phyloP scores from a whole-genome alignment of 352 stramenopile species.

The Thalassiosira oceanica region DNA sequence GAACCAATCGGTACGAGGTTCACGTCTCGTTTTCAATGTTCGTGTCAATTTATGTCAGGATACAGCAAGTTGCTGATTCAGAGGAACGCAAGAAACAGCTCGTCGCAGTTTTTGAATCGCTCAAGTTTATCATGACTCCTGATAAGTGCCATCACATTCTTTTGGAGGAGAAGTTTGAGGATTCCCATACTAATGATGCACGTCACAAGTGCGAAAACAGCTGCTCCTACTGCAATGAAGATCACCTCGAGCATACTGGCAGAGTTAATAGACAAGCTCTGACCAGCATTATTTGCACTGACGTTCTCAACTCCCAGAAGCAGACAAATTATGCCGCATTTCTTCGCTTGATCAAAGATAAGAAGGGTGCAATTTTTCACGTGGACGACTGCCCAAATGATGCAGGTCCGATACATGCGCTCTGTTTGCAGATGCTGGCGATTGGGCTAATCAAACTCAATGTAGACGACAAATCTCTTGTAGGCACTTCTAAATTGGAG shows the following conservation, averaged over 20 bases:
- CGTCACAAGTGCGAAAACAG: background rate
- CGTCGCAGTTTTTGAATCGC: background rate
- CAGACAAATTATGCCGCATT: no score
- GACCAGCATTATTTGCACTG: background rate
- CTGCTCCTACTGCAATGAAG: background rate
- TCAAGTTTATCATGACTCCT: background rate
- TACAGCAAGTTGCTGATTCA: background rate
- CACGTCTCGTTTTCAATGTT: constrained; percentile 2
- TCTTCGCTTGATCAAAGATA: no score
- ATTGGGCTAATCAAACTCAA: no score
- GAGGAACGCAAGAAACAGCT: background rate
- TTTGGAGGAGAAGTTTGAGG: background rate
- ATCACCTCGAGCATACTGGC: background rate
- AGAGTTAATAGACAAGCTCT: background rate
- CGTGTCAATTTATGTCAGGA: background rate
- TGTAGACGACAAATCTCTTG: no score
- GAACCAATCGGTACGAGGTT: background rate
- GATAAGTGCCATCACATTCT: background rate
- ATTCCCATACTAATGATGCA: background rate
- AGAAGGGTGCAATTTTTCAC: no score
- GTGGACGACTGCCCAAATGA: no score
- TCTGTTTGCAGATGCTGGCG: no score
- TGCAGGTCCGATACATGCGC: no score
- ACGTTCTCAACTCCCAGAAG: background rate
- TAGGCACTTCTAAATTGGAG: no score